Evolutionary conservation across 176 grass and related monocot species (phyloP), one percentile per base, ranked within the genome.

Genomic region (Triticum timopheevii): DNA sequence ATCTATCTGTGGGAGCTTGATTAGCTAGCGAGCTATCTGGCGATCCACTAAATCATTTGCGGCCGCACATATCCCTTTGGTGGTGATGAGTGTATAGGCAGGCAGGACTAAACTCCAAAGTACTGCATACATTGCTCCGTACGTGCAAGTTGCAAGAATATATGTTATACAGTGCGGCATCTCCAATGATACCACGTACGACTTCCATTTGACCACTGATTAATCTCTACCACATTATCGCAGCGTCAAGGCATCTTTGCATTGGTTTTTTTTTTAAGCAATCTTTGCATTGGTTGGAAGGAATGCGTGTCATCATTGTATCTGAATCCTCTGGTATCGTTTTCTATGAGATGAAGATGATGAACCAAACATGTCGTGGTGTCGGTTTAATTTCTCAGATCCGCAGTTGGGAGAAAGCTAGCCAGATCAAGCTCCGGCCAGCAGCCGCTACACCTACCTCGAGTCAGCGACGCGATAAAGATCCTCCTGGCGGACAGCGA

Each of bases 11-110:
- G 3, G 49, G 6, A 76, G 80, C 28, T 84, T 73, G 24, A 75
- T 76, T 54, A 27, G 40, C 40, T 13, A 47, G 1, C 25, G 28
- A 50, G 27, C 40, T 66, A 80, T 24, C 42, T 74, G 71, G 76
- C 66, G 52, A 84, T 74, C 82, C 0, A 39, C 87, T 25, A 68
- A 38, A 84, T 84, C 86, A 82, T 86, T 77, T 68, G 78, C 50
- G 39, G 77, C 33, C 0, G 35, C 88, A 86, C 88, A 90, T 90
- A 83, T 69, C 36, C 25, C 4, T 83, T 24, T 12, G 42, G 6
- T 36, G 62, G 52, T 11, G 13, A 10, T 19, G 77, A 62, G 15
- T 44, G 23, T 13, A 20, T 52, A 35, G 19, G 67, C 12, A 73
- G 10, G 67, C 35, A 34, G 7, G 31, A 49, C 0, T 5, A 1